Base-by-base conservation (phyloP, 1,139 yeast genomes). In the Tardiomyces blankii region DNA sequence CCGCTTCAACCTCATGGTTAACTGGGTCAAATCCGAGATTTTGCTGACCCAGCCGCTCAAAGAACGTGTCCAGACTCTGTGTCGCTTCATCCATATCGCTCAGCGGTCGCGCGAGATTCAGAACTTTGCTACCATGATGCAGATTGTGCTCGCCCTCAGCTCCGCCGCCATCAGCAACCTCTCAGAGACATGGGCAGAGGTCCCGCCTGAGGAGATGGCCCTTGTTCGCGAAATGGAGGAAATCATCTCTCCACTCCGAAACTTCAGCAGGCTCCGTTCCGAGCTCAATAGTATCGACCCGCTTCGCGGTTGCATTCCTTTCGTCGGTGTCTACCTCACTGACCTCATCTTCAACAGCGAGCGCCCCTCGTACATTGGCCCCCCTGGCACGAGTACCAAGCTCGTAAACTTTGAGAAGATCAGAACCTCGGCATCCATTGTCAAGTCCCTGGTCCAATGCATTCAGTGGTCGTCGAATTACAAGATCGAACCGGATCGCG, bases 21-120 rank as follows among this genome's bases (percentile, higher is more conserved):
- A 86, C 59, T 91, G 98, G 98, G 80, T 88, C 43, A 80, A 86
- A 40, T 85, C 96, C 1, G 96, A 91, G 64, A 76, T 91, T 46
- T 63, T 87, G 14, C 67, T 91, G 50, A 86, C 96, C 8, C 72
- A 72, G 47, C 69, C 72, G 39, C 67, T 74, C 38, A 68, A 67
- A 12, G 79, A 83, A 55, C 71, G 91, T 52, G 78, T 78, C 40
- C 73, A 76, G 46, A 74, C 89, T 1, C 75, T 89, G 14, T 79
- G 88, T 18, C 69, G 93, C 54, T 86, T 86, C 57, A 85, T 91
- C 48, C 96, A 87, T 56, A 68, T 89, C 49, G 97, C 96, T 0
- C 80, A 81, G 49, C 77, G 80, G 52, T 72, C 68, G 8, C 67
- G 68, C 54, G 62, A 59, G n/a, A 61, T 82, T 48, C 96, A 88